Percentiles rank a stretch among this genome's conserved stretches.
Conservation (phyloP, 345 rosid species). For the Noccaea bulbosa region DNA sequence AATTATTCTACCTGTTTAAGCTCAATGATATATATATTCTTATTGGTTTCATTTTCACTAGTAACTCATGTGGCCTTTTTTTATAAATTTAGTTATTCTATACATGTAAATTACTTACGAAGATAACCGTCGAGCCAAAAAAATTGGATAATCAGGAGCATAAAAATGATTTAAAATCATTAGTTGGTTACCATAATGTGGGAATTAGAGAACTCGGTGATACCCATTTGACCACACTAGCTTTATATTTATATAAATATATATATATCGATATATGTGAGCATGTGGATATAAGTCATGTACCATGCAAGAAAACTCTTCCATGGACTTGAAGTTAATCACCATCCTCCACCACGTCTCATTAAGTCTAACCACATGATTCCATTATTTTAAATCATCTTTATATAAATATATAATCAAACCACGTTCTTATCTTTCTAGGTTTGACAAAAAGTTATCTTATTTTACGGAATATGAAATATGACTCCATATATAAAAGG, state of each 20-base stretch:
- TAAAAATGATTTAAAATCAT: constrained; percentile 5
- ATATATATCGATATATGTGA: not conserved
- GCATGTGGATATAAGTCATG: constrained; percentile 37
- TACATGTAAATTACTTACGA: not conserved
- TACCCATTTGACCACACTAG: constrained; percentile 13
- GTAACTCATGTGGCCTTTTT: not conserved
- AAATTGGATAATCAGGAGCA: too few relatives aligned
- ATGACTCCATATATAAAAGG: not conserved
- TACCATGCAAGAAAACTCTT: constrained; percentile 44
- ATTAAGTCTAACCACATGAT: constrained; percentile 39
- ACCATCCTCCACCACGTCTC: constrained; percentile 42
- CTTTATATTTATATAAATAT: constrained; percentile 1
- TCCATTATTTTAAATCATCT: constrained; percentile 4
- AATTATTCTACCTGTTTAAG: not conserved
- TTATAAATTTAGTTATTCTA: not conserved
- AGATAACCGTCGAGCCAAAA: constrained; percentile 5
- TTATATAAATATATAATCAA: constrained; percentile 11
- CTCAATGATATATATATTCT: constrained; percentile 26
- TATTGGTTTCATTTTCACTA: not conserved
- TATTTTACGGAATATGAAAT: constrained; percentile 13
- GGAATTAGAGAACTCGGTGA: constrained; percentile 39
- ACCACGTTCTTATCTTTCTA: constrained; percentile 29
- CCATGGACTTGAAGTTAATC: constrained; percentile 36
- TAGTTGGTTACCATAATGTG: constrained; percentile 35
- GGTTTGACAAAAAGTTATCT: constrained; percentile 1